Percentiles rank a stretch among this genome's conserved stretches.
phyloP scores from a whole-genome alignment of 805 yeast genomes.

The Candida tallmaniae region DNA sequence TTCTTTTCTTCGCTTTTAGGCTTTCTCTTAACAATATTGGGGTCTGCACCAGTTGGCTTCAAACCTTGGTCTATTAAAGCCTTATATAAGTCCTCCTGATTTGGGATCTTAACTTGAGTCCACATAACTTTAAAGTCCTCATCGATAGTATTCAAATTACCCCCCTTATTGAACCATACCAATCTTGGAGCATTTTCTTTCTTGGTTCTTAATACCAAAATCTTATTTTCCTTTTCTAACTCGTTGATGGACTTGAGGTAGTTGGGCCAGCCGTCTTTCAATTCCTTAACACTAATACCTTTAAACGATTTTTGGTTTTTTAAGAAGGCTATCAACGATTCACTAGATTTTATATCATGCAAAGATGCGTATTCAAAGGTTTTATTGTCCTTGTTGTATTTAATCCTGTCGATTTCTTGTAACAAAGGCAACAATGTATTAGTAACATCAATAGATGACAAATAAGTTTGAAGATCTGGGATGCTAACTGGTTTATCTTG shows the following conservation, averaged over 20 bases:
- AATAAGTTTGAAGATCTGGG: conserved; percentile 59
- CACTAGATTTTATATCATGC: conserved; percentile 79
- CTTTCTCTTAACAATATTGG: conserved; percentile 77
- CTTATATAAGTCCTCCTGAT: conserved; percentile 74
- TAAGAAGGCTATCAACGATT: conserved; percentile 69
- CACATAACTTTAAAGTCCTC: conserved; percentile 80
- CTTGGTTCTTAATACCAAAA: conserved; percentile 81
- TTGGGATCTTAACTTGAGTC: conserved; percentile 76
- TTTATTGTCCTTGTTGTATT: conserved; percentile 54
- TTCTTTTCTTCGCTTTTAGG: conserved; percentile 59
- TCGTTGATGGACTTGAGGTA: conserved; percentile 75
- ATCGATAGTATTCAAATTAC: conserved; percentile 66
- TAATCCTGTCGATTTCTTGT: conserved; percentile 71
- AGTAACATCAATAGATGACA: conserved; percentile 58
- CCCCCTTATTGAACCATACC: conserved; percentile 86
- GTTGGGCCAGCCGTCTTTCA: conserved; percentile 92
- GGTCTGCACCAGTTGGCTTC: conserved; percentile 97
- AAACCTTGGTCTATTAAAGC: conserved; percentile 77
- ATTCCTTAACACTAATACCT: conserved; percentile 78
- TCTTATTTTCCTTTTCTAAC: conserved; percentile 70
- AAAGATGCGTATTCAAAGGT: conserved; percentile 85
- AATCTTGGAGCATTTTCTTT: conserved; percentile 91
- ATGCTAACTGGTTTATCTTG: conserved; percentile 68
- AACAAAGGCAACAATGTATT: conserved; percentile 65
- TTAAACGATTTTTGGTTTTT: conserved; percentile 80